Percentiles rank a stretch among this genome's conserved stretches.
These are phyloP conservation scores for Xylaria cubensis DNA, from an alignment of 495 filamentous ascomycete genomes.

Conservation along the genomic window DNA sequence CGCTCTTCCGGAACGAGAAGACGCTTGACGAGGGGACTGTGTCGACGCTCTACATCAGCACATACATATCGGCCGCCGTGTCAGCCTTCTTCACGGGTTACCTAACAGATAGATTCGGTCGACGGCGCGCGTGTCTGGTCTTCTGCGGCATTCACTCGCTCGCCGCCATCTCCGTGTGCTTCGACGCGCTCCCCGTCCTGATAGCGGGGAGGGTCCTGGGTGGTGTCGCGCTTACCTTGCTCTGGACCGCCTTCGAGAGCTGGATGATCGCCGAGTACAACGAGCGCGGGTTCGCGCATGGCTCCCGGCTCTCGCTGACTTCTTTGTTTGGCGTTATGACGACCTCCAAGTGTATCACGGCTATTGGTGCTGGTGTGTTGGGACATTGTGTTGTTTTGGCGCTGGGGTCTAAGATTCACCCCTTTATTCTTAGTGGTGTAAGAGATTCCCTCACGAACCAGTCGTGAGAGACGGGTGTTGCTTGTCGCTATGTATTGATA, in stretches of 20 bases:
- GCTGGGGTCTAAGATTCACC: conserved; percentile 50
- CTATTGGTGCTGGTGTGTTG: conserved; percentile 47
- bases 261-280: conserved; percentile 61
- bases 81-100: conserved; percentile 54
- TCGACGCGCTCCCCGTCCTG: conserved; percentile 44
- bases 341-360: conserved; percentile 52
- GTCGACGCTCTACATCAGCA: conserved; percentile 52
- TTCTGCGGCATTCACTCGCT: conserved; percentile 54
- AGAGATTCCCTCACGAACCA: conserved; percentile 15
- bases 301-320: conserved; percentile 35
- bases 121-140: conserved; percentile 46
- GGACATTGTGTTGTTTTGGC: conserved; percentile 48
- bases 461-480: background rate
- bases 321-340: conserved; percentile 55
- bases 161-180: conserved; percentile 54
- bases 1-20: conserved; percentile 55
- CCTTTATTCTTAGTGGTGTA: conserved; percentile 50
- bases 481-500: conserved; percentile 22
- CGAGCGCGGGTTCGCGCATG: conserved; percentile 35
- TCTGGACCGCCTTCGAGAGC: conserved; percentile 56
- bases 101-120: conserved; percentile 53
- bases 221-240: conserved; percentile 52
- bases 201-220: conserved; percentile 52
- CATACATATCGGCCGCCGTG: conserved; percentile 53
- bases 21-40: conserved; percentile 50